Evolutionary conservation across 1,284 basidiomycete species (phyloP).

Genomic region (Melampsora larici-populina): DNA sequence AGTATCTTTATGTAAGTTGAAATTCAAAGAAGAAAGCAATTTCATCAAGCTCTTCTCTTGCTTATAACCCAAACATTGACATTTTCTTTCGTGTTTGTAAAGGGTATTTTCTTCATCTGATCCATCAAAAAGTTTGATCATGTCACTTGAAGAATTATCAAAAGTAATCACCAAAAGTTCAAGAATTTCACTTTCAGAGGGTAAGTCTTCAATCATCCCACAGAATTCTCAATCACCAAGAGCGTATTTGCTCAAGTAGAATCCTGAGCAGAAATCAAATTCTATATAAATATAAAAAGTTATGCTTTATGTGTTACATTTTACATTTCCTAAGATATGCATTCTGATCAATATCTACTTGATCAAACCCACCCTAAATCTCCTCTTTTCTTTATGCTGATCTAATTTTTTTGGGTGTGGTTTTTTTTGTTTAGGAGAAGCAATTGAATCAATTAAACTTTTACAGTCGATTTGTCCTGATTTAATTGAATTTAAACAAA

Average conservation of each 20-base stretch:
- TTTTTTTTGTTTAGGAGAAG: background rate
- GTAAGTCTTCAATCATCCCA: background rate
- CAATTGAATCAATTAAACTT: background rate
- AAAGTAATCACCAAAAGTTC: background rate
- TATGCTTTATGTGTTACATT: too few relatives aligned
- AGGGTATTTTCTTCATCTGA: background rate
- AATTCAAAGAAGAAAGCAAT: too few relatives aligned
- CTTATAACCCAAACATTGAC: too few relatives aligned
- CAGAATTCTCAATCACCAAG: too few relatives aligned
- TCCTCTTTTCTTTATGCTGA: background rate
- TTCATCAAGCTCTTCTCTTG: too few relatives aligned
- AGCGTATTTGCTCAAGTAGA: too few relatives aligned
- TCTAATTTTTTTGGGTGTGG: too few relatives aligned
- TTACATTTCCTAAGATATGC: too few relatives aligned
- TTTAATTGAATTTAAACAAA: background rate
- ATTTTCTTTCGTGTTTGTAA: background rate
- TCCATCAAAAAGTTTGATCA: background rate
- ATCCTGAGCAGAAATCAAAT: too few relatives aligned
- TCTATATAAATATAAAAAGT: too few relatives aligned
- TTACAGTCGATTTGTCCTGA: background rate
- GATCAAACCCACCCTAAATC: background rate
- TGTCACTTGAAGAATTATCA: background rate
- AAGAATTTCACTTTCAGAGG: background rate
- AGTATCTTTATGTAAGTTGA: constrained; percentile 11
- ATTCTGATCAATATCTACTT: too few relatives aligned